These are phyloP conservation scores for Globisporangium echinulatum DNA, from an alignment of 352 stramenopile genomes.

Conservation along the genomic window DNA sequence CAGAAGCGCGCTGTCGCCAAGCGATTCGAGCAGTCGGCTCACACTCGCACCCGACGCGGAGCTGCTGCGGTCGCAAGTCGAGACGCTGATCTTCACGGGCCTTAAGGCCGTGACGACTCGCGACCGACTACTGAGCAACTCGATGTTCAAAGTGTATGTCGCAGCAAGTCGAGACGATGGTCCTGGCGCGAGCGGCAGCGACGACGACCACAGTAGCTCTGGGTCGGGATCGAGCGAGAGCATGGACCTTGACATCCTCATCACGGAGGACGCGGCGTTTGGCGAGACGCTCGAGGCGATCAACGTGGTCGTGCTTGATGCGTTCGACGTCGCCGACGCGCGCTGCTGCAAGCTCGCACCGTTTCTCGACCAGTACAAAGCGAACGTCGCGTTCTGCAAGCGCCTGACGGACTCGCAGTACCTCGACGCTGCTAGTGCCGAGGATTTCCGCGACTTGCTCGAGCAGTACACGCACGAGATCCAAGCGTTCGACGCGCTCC, in stretches of 20 bases:
- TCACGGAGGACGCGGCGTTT: conserved; percentile 66
- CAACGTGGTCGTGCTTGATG: conserved; percentile 43
- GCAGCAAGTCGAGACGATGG: conserved; percentile 47
- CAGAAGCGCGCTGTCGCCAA: too few species aligned
- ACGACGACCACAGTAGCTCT: conserved; percentile 26
- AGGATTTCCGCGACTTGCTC: conserved; percentile 56
- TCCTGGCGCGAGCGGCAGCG: conserved; percentile 25
- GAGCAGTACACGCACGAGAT: conserved; percentile 64
- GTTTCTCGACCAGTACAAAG: conserved; percentile 70
- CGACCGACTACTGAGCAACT: conserved; percentile 49
- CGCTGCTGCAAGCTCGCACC: conserved; percentile 55
- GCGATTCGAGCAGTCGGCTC: conserved; percentile 22
- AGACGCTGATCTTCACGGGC: conserved; percentile 63
- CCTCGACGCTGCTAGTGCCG: conserved; percentile 23
- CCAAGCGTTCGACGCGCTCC: conserved; percentile 39
- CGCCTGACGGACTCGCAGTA: conserved; percentile 23
- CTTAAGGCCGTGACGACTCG: conserved; percentile 60
- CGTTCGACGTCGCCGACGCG: conserved; percentile 39
- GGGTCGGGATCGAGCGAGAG: conserved; percentile 23
- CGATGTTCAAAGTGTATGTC: conserved; percentile 64
- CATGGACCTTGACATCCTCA: conserved; percentile 74
- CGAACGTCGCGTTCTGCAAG: conserved; percentile 61
- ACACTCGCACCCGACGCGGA: conserved; percentile 48
- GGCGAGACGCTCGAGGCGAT: conserved; percentile 50
- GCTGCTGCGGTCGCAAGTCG: conserved; percentile 52